phyloP scores from a whole-genome alignment of 108 stramenopile species.

The Mayamaea pseudoterrestris region DNA sequence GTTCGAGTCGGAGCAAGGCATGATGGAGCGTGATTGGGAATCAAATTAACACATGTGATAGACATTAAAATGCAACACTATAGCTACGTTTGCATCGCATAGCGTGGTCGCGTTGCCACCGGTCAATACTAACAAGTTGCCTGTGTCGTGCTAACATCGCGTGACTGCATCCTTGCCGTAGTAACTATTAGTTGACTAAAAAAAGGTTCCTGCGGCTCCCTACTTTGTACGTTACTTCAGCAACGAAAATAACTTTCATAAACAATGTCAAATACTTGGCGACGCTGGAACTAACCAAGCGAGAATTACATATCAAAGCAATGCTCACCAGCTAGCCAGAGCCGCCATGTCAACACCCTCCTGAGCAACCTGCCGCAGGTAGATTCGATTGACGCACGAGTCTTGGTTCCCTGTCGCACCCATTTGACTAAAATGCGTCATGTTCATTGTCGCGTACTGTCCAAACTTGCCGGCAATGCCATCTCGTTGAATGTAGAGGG shows the following conservation, averaged over 20 bases:
- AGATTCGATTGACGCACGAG: constrained; percentile 14
- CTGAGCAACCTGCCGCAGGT: no score
- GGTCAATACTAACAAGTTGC: no score
- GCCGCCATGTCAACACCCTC: constrained; percentile 20
- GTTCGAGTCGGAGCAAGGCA: constrained; percentile 23
- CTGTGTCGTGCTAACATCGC: no score
- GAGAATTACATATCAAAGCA: not conserved
- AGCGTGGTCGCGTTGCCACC: no score
- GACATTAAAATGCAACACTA: not conserved
- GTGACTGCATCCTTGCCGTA: no score
- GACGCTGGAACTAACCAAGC: no score
- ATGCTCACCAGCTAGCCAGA: constrained; percentile 11
- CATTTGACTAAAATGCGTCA: constrained; percentile 16
- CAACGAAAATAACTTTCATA: no score
- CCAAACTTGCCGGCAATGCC: not conserved
- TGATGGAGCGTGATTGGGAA: not conserved
- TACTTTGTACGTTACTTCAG: no score
- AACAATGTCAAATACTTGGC: no score
- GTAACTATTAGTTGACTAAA: no score
- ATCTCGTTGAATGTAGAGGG: not conserved
- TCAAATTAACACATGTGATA: not conserved
- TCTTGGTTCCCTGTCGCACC: constrained; percentile 27
- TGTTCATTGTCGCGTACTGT: not conserved
- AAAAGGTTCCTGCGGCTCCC: no score
- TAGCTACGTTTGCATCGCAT: not conserved